Percentiles rank a stretch among this genome's conserved stretches.
phyloP scores from a whole-genome alignment of 164 flowering plant species.

The Buxus sempervirens region DNA sequence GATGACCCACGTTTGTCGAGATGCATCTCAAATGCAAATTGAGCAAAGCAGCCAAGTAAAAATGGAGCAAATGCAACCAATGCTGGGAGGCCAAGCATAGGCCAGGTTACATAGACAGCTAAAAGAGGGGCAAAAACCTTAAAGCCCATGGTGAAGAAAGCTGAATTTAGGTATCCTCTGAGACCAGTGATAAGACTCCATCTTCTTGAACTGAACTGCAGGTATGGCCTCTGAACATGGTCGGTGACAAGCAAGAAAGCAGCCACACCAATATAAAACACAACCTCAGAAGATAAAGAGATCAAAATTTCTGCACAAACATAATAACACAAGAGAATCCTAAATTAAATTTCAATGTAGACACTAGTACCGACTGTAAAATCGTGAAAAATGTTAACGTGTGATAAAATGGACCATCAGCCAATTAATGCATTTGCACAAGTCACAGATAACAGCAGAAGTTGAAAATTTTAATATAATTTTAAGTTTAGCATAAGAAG shows the following conservation, averaged over 20 bases:
- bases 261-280: constrained; percentile 68
- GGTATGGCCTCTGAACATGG: constrained; percentile 69
- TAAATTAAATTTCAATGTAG: background rate
- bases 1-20: constrained; percentile 55
- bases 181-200: constrained; percentile 95
- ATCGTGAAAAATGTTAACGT: background rate
- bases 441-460: no score
- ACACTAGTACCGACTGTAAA: background rate
- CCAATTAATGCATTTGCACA: no score
- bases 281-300: constrained; percentile 45
- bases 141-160: constrained; percentile 65
- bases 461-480: no score
- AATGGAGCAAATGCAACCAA: constrained; percentile 72
- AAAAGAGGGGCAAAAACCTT: constrained; percentile 68
- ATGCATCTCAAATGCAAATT: constrained; percentile 53
- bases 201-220: constrained; percentile 64
- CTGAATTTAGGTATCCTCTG: constrained; percentile 63
- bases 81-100: constrained; percentile 55
- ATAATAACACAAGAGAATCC: background rate
- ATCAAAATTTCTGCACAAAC: constrained; percentile 53
- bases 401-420: background rate
- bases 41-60: constrained; percentile 61
- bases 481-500: no score
- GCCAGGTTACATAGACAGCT: constrained; percentile 67
- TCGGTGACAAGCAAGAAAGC: constrained; percentile 55